A percentile compares a stretch with the other conserved stretches of the same genome.
Conservation (phyloP, 129 eudicot species). For the Pseudognaphalium luteoalbum region DNA sequence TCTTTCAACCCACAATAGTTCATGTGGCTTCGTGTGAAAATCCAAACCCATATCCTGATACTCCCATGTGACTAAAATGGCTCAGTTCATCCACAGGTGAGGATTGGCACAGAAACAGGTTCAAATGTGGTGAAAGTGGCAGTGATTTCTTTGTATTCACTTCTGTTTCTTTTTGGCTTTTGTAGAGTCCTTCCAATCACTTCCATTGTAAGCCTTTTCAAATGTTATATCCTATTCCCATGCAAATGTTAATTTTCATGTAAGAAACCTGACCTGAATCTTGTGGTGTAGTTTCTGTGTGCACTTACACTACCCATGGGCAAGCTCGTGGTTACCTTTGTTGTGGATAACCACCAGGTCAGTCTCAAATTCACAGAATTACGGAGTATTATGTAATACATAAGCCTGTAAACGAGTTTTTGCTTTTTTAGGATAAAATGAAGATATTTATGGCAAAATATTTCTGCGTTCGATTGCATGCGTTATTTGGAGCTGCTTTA, state of each 20-base stretch:
- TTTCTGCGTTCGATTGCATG: conserved; percentile 81
- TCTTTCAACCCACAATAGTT: conserved; percentile 13
- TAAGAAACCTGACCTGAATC: conserved; percentile 20
- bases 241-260: neutral
- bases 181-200: conserved; percentile 57
- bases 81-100: conserved; percentile 44
- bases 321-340: conserved; percentile 53
- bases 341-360: conserved; percentile 69
- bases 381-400: neutral
- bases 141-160: conserved; percentile 53
- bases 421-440: conserved; percentile 54
- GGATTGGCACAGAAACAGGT: conserved; percentile 70
- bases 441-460: conserved; percentile 91
- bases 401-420: neutral
- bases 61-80: neutral
- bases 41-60: conserved; percentile 1
- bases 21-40: neutral
- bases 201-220: conserved; percentile 54
- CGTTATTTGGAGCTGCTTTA: conserved; percentile 71
- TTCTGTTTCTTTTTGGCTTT: conserved; percentile 50
- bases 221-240: neutral
- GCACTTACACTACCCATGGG: conserved; percentile 75
- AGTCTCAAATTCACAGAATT: conserved; percentile 29
- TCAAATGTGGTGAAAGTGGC: conserved; percentile 61
- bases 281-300: conserved; percentile 58